Evolutionary conservation across 345 rosid genomes (phyloP), one percentile per base, ranked within the genome.

Genomic region (Ricinus communis): DNA sequence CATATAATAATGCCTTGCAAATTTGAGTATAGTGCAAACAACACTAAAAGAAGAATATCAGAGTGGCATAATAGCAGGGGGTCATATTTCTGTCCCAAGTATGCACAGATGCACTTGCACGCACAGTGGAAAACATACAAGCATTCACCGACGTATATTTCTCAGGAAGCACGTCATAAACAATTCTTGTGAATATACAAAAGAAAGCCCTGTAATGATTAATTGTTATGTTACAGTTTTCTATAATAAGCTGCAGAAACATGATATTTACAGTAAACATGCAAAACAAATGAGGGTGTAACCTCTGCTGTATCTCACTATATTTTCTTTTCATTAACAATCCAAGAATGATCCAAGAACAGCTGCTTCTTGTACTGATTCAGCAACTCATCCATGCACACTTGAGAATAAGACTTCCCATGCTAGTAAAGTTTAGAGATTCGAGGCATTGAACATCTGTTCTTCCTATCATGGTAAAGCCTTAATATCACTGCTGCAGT

Each of bases 401-500:
- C 58, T 21, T 65, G 62, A 46, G 51, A 58, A 62, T n/a, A 74
- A 65, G 57, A 77, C 57, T 62, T 65, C 18, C 68, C 38, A 51
- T 55, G 50, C 74, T 83, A 90, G 80, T 91, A 94, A 63, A 76
- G 79, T 75, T 87, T 88, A 50, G 97, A 89, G 78, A 90, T 90
- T 50, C 89, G 78, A 50, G 97, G 97, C 96, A 90, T 92, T 7
- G 80, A 79, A 69, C 90, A 80, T 71, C 69, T 90, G 33, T 86
- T 72, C 82, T 77, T 84, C 75, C 92, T 82, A 64, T 93, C 94
- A 69, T 88, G 89, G 72, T 79, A 83, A 65, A 91, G 87, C 85
- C 91, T 88, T 79, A 92, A 75, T 25, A 95, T 69, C 59, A 90
- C 87, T 7, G 97, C 97, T 1, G 93, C 96, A 68, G 92, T 90